These are phyloP conservation scores for Colletotrichum filicis DNA, from an alignment of 2,329 filamentous ascomycete genomes.

Conservation along the genomic window DNA sequence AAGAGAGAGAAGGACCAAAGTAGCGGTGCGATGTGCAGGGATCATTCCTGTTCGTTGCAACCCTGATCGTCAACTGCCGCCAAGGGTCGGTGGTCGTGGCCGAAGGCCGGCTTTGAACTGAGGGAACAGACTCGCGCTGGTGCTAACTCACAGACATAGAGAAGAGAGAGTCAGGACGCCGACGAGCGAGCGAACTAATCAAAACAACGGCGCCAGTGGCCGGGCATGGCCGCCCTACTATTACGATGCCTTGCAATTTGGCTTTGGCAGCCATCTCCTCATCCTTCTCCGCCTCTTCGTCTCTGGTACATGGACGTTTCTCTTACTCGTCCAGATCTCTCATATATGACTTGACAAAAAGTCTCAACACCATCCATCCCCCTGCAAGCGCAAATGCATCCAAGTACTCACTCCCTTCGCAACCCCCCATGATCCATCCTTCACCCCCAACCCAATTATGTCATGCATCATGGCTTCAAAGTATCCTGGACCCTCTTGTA, in stretches of 20 bases:
- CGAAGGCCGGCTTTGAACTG: constrained; percentile 19
- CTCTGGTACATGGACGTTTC: background rate
- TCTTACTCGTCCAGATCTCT: constrained; percentile 7
- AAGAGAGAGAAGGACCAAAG: constrained; percentile 13
- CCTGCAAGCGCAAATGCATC: constrained; percentile 35
- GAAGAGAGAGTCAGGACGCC: constrained; percentile 6
- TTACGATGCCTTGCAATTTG: constrained; percentile 25
- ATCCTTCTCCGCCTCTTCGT: constrained; percentile 5
- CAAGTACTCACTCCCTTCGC: constrained; percentile 19
- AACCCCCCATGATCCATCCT: constrained; percentile 22
- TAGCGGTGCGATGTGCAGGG: constrained; percentile 34
- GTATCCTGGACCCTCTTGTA: constrained; percentile 49
- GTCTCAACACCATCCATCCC: constrained; percentile 35
- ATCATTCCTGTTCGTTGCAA: constrained; percentile 32
- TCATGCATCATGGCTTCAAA: constrained; percentile 53
- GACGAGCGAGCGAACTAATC: constrained; percentile 29
- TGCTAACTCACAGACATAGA: constrained; percentile 7
- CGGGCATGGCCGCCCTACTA: constrained; percentile 15
- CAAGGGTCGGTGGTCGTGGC: constrained; percentile 34
- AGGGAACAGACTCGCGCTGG: constrained; percentile 31
- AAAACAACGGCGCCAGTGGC: constrained; percentile 25
- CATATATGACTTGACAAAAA: constrained; percentile 33
- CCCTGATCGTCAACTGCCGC: constrained; percentile 37
- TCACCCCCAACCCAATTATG: constrained; percentile 52
- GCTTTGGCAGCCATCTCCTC: constrained; percentile 6